These are phyloP conservation scores for Sicyos edulis DNA, from an alignment of 306 rosid species.

Conservation along the genomic window DNA sequence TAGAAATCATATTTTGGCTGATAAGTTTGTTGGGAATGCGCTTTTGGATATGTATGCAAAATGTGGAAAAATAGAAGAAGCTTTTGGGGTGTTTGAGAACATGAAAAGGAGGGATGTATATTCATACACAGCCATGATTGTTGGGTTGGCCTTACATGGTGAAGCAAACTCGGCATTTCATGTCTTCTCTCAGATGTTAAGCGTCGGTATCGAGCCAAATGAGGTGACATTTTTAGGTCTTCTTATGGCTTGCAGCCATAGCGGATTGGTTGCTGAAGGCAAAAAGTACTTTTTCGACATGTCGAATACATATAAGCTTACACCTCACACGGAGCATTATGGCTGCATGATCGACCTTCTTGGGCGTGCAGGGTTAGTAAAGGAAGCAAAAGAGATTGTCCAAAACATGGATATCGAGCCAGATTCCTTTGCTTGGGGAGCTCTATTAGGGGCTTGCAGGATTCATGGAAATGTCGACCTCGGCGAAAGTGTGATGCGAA, in stretches of 20 bases:
- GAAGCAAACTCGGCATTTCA: slow-evolving; percentile 29
- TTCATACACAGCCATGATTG: slow-evolving; percentile 35
- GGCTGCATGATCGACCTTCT: slow-evolving; percentile 50
- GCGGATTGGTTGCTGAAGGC: slow-evolving; percentile 38
- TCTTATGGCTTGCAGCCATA: slow-evolving; percentile 40
- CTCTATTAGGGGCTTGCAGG: slow-evolving; percentile 37
- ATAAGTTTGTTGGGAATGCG: slow-evolving; percentile 38
- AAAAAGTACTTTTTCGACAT: slow-evolving; percentile 30
- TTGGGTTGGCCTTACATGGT: slow-evolving; percentile 41
- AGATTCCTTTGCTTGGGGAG: slow-evolving; percentile 37
- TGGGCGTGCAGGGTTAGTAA: slow-evolving; percentile 34
- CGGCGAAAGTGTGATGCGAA: slow-evolving; percentile 30
- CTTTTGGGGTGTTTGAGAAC: slow-evolving; percentile 27
- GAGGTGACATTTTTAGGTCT: slow-evolving; percentile 41
- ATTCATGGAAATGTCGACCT: slow-evolving; percentile 34
- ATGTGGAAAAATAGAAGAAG: slow-evolving; percentile 38
- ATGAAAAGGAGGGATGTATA: slow-evolving; percentile 36
- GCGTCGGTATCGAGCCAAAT: slow-evolving; percentile 28
- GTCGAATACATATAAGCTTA: slow-evolving; percentile 28
- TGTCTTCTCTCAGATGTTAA: slow-evolving; percentile 31
- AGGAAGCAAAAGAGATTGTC: slow-evolving; percentile 33
- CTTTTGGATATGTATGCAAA: slow-evolving; percentile 43
- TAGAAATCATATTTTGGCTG: slow-evolving; percentile 27
- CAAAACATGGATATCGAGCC: slow-evolving; percentile 35
- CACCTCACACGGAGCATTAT: slow-evolving; percentile 34